Base-by-base conservation (phyloP, 805 yeast species). In the Barnettozyma siamensis region DNA sequence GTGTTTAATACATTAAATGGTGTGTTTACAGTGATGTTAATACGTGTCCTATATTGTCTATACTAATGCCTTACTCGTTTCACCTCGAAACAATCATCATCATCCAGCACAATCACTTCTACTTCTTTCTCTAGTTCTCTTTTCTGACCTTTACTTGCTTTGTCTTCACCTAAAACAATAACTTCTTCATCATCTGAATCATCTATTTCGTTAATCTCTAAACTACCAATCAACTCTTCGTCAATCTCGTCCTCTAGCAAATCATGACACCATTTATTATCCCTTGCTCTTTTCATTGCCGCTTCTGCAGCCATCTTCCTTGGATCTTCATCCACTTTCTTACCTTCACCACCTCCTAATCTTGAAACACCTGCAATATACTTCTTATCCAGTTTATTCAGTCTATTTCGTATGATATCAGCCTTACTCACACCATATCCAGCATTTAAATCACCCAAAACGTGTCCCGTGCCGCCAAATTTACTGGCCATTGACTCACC, bases 211-310 rank as follows among this genome's bases (percentile, higher is more conserved):
- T 36, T 26, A 3, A 20, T 34, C 18, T 17, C 12, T 31, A 26
- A 46, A 26, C 64, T 44, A 3, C 62, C 65, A 0, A 62, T 49
- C 24, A 75, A 51, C 4, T 76, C 83, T n/a, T 65, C 65, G 26
- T 66, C 70, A 2, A 64, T 63, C 4, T 63, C 64, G 6, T 55
- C 64, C 9, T 51, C 50, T 9, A 46, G 53, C 3, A 48, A 51
- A 7, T 46, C 54, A 42, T 53, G 52, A 45, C 83, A 78, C 67
- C 72, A 69, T 43, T 70, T 72, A 4, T 66, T 55, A 55, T 78
- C 85, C n/a, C 63, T 59, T 16, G 67, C 55, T 34, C 93, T 63
- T 42, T 80, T 60, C 44, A 80, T 81, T 0, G 87, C 80, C 1
- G 94, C 93, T 44, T 68, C 71, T 15, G 75, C 53, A 33, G 76